Evolutionary conservation across 1,284 basidiomycete species (phyloP).

Genomic region (Marasmius sp.): DNA sequence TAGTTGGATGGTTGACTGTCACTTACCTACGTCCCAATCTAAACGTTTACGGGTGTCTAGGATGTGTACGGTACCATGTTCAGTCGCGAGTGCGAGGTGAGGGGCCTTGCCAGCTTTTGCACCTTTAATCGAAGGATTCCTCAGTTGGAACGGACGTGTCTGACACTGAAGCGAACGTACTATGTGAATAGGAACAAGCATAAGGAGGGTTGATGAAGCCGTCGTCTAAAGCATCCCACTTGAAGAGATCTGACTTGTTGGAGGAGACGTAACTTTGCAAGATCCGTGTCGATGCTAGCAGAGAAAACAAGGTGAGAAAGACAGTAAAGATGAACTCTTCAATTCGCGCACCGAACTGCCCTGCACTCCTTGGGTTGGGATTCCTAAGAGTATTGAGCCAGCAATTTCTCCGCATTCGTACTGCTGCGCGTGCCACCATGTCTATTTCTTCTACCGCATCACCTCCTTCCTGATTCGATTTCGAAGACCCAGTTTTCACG

Average conservation of each 20-base stretch:
- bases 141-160: background rate
- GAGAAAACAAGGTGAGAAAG: slow-evolving; percentile 30
- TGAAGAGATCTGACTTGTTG: slow-evolving; percentile 63
- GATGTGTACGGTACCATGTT: slow-evolving; percentile 69
- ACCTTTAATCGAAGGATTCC: slow-evolving; percentile 32
- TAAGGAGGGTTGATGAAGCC: slow-evolving; percentile 62
- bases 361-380: slow-evolving; percentile 1
- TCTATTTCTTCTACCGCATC: slow-evolving; percentile 22
- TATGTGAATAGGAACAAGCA: slow-evolving; percentile 68
- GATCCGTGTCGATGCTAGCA: slow-evolving; percentile 48
- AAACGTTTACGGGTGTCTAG: slow-evolving; percentile 57
- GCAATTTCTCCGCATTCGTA: background rate
- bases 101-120: slow-evolving; percentile 53
- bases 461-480: slow-evolving; percentile 14
- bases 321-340: slow-evolving; percentile 1
- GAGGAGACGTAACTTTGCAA: slow-evolving; percentile 75
- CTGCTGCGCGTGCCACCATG: background rate
- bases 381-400: slow-evolving; percentile 12
- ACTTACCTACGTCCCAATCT: slow-evolving; percentile 66
- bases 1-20: background rate
- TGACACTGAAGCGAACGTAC: slow-evolving; percentile 31
- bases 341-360: slow-evolving; percentile 16
- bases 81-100: slow-evolving; percentile 69
- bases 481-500: slow-evolving; percentile 28
- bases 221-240: slow-evolving; percentile 53